phyloP scores from a whole-genome alignment of 352 stramenopile genomes.

The Globisporangium lucens region DNA sequence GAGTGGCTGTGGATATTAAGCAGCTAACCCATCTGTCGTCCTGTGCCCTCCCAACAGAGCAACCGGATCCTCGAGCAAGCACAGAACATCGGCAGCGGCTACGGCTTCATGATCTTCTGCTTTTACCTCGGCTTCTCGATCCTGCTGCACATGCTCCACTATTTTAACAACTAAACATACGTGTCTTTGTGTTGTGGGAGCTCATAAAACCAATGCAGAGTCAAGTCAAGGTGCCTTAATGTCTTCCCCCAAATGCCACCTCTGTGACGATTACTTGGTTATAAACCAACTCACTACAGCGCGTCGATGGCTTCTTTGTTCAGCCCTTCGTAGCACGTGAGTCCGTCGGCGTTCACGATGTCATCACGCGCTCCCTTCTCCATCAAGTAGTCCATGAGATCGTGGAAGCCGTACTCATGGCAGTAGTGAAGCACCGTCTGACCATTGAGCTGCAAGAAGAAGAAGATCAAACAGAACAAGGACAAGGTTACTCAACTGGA shows the following conservation, averaged over 20 bases:
- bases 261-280: background rate
- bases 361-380: conserved; percentile 93
- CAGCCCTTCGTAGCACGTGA: conserved; percentile 95
- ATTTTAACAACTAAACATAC: conserved; percentile 62
- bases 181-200: background rate
- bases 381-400: conserved; percentile 93
- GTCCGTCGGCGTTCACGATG: conserved; percentile 90
- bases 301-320: conserved; percentile 81
- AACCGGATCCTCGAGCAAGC: conserved; percentile 76
- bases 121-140: conserved; percentile 73
- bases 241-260: background rate
- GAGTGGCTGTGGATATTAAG: background rate
- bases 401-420: conserved; percentile 93
- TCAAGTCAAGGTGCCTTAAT: background rate
- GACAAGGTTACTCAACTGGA: background rate
- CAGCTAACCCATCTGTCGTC: background rate
- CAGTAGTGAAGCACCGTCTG: conserved; percentile 93
- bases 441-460: conserved; percentile 65
- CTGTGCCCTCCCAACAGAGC: conserved; percentile 35
- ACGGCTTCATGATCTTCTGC: conserved; percentile 87
- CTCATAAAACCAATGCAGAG: background rate
- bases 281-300: conserved; percentile 29
- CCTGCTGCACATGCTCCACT: conserved; percentile 75
- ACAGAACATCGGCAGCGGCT: conserved; percentile 67
- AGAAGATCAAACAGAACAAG: background rate